A percentile compares a stretch with the other conserved stretches of the same genome.
phyloP scores from a whole-genome alignment of 345 rosid genomes.

The Lepidium aucheri region DNA sequence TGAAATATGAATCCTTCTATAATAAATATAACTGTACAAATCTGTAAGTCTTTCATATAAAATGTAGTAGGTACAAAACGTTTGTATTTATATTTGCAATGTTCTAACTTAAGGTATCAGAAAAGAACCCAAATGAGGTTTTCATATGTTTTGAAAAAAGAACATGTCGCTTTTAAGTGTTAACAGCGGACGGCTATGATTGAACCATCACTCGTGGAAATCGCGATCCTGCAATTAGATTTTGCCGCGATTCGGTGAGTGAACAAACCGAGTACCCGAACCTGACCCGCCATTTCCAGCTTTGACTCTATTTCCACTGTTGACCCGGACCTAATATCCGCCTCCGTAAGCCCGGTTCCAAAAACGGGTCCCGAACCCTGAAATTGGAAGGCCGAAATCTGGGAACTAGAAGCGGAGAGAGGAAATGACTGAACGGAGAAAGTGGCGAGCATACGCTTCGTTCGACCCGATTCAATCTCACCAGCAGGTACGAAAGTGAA shows the following conservation, averaged over 20 bases:
- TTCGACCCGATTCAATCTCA: conserved; percentile 68
- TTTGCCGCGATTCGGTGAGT: conserved; percentile 62
- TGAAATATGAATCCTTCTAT: too few species aligned
- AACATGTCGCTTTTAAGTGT: background rate
- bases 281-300: conserved; percentile 65
- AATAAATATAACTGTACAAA: background rate
- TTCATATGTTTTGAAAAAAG: background rate
- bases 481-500: conserved; percentile 93
- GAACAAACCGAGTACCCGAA: conserved; percentile 70
- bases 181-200: conserved; percentile 83
- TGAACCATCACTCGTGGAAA: conserved; percentile 70
- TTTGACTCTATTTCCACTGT: conserved; percentile 76
- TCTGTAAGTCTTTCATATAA: background rate
- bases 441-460: conserved; percentile 74
- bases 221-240: conserved; percentile 51
- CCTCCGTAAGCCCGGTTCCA: conserved; percentile 16
- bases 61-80: background rate
- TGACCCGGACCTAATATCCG: conserved; percentile 49
- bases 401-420: conserved; percentile 24
- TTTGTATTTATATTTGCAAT: conserved; percentile 13
- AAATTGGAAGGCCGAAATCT: background rate
- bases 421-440: conserved; percentile 84
- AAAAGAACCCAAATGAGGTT: background rate
- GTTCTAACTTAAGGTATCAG: conserved; percentile 4
- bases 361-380: conserved; percentile 1